phyloP scores from a whole-genome alignment of 2,329 filamentous ascomycete species.

The Botrytis hyacinthi region DNA sequence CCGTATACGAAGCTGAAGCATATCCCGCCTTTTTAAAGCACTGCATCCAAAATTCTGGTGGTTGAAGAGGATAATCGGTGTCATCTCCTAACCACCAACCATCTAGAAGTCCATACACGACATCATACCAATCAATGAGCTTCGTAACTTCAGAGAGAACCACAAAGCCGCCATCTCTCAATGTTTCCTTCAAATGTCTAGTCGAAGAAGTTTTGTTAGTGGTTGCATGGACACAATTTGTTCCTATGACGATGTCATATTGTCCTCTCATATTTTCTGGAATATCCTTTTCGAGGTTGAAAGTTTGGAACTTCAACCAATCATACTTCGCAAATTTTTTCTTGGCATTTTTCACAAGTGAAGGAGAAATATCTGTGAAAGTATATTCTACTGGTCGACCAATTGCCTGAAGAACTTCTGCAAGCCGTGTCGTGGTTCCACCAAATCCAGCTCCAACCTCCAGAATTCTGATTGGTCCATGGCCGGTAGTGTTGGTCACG shows the following conservation, averaged over 20 bases:
- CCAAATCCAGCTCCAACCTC: slow-evolving; percentile 47
- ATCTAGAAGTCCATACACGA: slow-evolving; percentile 35
- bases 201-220: slow-evolving; percentile 19
- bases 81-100: slow-evolving; percentile 34
- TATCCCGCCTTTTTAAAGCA: slow-evolving; percentile 22
- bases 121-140: slow-evolving; percentile 30
- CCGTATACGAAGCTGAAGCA: slow-evolving; percentile 23
- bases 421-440: slow-evolving; percentile 14
- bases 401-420: neutral
- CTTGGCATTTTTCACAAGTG: slow-evolving; percentile 33
- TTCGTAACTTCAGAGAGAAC: slow-evolving; percentile 32
- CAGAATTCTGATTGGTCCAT: neutral
- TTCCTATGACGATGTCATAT: slow-evolving; percentile 30
- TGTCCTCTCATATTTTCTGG: slow-evolving; percentile 18
- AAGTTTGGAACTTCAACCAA: slow-evolving; percentile 28
- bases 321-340: slow-evolving; percentile 29
- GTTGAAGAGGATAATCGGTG: slow-evolving; percentile 22
- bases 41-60: slow-evolving; percentile 27
- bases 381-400: slow-evolving; percentile 10
- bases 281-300: slow-evolving; percentile 29
- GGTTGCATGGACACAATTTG: slow-evolving; percentile 35
- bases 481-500: neutral
- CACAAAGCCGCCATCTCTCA: slow-evolving; percentile 29
- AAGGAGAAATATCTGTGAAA: slow-evolving; percentile 36
- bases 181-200: slow-evolving; percentile 21